These are phyloP conservation scores for Paracoccidioides brasiliensis DNA, from an alignment of 2,329 filamentous ascomycete species.

Conservation along the genomic window DNA sequence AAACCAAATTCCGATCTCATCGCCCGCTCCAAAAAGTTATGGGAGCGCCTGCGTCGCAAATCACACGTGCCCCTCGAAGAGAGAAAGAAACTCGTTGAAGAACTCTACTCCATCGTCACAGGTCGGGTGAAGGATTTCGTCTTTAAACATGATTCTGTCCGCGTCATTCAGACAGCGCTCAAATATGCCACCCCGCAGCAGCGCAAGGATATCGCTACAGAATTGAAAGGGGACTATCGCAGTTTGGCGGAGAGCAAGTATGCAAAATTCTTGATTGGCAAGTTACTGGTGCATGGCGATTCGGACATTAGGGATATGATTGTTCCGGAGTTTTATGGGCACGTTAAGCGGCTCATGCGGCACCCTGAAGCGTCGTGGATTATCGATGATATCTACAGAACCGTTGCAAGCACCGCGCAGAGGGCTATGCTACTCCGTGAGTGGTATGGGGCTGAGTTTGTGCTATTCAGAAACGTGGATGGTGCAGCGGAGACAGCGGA, in stretches of 20 bases:
- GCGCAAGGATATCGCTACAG: conserved; percentile 70
- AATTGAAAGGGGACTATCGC: conserved; percentile 73
- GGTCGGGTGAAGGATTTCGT: conserved; percentile 90
- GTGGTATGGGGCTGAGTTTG: conserved; percentile 93
- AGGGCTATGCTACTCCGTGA: conserved; percentile 76
- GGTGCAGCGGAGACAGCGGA: conserved; percentile 45
- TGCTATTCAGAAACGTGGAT: conserved; percentile 54
- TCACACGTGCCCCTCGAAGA: conserved; percentile 86
- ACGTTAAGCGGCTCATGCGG: conserved; percentile 85
- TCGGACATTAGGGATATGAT: conserved; percentile 66
- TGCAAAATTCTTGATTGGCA: conserved; percentile 93
- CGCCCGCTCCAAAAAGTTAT: conserved; percentile 84
- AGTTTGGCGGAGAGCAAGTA: conserved; percentile 88
- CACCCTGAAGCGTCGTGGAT: conserved; percentile 97
- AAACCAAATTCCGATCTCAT: conserved; percentile 90
- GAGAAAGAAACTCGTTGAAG: conserved; percentile 70
- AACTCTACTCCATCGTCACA: conserved; percentile 83
- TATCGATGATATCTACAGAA: conserved; percentile 88
- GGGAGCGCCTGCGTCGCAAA: conserved; percentile 86
- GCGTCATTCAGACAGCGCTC: conserved; percentile 89
- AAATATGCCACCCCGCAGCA: conserved; percentile 86
- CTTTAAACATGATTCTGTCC: conserved; percentile 95
- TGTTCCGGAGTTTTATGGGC: conserved; percentile 87
- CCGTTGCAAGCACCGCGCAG: conserved; percentile 72
- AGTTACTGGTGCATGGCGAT: conserved; percentile 86